Conservation (phyloP, 2,329 filamentous ascomycete species). For the Colletotrichum graminicola region DNA sequence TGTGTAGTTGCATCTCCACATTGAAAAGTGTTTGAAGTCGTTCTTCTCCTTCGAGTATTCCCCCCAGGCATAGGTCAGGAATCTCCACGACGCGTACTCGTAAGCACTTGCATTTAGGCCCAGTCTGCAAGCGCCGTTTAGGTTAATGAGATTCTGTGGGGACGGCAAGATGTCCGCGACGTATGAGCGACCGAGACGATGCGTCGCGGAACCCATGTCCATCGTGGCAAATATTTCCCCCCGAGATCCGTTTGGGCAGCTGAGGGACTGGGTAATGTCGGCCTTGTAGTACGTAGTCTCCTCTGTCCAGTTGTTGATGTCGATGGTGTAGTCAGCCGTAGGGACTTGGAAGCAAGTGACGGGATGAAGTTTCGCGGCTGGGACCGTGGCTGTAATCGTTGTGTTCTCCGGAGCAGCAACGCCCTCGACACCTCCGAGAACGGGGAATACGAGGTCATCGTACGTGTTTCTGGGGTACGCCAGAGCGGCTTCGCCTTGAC, state of each 20-base stretch:
- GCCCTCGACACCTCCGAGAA: neutral
- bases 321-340: neutral
- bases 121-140: neutral
- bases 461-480: slow-evolving; percentile 8
- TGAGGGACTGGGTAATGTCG: neutral
- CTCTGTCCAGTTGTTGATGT: slow-evolving; percentile 1
- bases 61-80: slow-evolving; percentile 8
- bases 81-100: neutral
- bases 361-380: neutral
- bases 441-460: slow-evolving; percentile 2
- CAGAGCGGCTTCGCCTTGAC: neutral
- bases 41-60: neutral
- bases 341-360: neutral
- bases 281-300: neutral
- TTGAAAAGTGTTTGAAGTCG: neutral
- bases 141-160: neutral
- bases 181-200: neutral
- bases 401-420: neutral
- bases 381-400: neutral
- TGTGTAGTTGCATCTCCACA: slow-evolving; percentile 20
- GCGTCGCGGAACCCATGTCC: neutral
- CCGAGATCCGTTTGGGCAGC: slow-evolving; percentile 2
- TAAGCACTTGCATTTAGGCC: neutral
- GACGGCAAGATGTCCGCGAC: neutral
- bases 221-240: neutral